A percentile compares a stretch with the other conserved stretches of the same genome.
Conservation (phyloP, 2,329 filamentous ascomycete species). For the Aspergillus versicolor region DNA sequence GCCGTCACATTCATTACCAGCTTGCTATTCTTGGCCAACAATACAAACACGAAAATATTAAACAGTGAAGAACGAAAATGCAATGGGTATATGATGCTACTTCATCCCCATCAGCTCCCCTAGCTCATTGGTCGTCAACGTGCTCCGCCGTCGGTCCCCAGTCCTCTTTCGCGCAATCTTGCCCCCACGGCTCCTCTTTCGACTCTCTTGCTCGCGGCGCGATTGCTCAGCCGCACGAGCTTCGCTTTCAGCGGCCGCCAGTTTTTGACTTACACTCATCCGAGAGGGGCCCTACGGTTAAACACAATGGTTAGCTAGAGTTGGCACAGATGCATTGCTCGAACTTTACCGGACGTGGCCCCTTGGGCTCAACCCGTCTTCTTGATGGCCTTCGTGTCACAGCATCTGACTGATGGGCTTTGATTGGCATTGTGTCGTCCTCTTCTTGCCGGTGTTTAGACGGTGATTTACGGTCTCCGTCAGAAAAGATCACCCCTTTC, state of each 20-base stretch:
- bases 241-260: constrained; percentile 44
- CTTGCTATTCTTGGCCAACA: not conserved
- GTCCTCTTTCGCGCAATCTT: constrained; percentile 28
- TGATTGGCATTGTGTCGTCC: constrained; percentile 36
- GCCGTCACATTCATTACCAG: constrained; percentile 6
- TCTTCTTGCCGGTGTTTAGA: constrained; percentile 25
- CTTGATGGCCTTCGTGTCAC: constrained; percentile 29
- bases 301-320: not conserved
- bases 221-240: constrained; percentile 39
- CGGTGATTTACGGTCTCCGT: constrained; percentile 30
- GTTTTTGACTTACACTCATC: constrained; percentile 44
- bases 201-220: constrained; percentile 34
- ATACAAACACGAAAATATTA: constrained; percentile 1
- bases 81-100: constrained; percentile 13
- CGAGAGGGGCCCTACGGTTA: constrained; percentile 17
- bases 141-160: constrained; percentile 41
- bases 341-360: constrained; percentile 31
- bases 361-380: constrained; percentile 28
- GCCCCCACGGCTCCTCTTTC: constrained; percentile 34
- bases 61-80: constrained; percentile 2
- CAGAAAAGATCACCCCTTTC: constrained; percentile 39
- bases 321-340: not conserved
- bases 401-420: constrained; percentile 32
- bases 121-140: constrained; percentile 46
- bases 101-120: constrained; percentile 39